Percentiles rank a stretch among this genome's conserved stretches.
Conservation (phyloP, 2,329 filamentous ascomycete species). For the Fusarium sublunatum region DNA sequence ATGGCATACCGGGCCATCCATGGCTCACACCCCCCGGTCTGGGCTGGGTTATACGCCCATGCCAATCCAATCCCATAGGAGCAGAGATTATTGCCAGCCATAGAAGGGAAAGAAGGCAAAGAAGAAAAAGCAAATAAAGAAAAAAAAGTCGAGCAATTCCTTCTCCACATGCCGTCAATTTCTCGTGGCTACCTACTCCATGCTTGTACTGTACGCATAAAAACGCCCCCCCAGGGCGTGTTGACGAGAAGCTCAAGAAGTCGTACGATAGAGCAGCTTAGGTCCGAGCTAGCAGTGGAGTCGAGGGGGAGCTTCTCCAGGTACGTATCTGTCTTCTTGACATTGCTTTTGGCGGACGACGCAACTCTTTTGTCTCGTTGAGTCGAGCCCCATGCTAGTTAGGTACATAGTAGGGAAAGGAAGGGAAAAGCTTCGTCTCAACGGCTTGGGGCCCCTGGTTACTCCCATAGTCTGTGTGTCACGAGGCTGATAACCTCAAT, state of each 20-base stretch:
- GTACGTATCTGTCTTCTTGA: background rate
- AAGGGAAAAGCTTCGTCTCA: background rate
- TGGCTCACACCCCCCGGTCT: constrained; percentile 23
- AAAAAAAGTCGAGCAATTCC: constrained; percentile 19
- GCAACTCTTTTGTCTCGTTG: constrained; percentile 19
- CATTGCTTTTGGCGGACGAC: constrained; percentile 29
- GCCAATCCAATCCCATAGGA: background rate
- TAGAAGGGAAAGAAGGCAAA: constrained; percentile 16
- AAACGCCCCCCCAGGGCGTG: constrained; percentile 16
- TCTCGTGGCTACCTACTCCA: constrained; percentile 31
- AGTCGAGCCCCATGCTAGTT: too few species aligned
- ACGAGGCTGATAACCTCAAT: constrained; percentile 11
- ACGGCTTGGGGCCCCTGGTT: constrained; percentile 1
- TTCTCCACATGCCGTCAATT: constrained; percentile 48
- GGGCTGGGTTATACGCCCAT: constrained; percentile 22
- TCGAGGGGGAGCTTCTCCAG: constrained; percentile 3
- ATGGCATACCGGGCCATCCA: constrained; percentile 25
- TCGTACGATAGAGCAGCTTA: constrained; percentile 40
- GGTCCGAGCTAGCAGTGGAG: constrained; percentile 15
- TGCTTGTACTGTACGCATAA: background rate
- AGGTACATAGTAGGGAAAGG: background rate
- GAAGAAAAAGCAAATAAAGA: constrained; percentile 21
- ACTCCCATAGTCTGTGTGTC: background rate
- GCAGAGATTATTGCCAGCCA: constrained; percentile 28
- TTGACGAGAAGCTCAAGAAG: constrained; percentile 34